Percentiles rank a stretch among this genome's conserved stretches.
These are phyloP conservation scores for Blakeslea trispora DNA, from an alignment of 371 early-diverging fungal genomes.

Conservation along the genomic window DNA sequence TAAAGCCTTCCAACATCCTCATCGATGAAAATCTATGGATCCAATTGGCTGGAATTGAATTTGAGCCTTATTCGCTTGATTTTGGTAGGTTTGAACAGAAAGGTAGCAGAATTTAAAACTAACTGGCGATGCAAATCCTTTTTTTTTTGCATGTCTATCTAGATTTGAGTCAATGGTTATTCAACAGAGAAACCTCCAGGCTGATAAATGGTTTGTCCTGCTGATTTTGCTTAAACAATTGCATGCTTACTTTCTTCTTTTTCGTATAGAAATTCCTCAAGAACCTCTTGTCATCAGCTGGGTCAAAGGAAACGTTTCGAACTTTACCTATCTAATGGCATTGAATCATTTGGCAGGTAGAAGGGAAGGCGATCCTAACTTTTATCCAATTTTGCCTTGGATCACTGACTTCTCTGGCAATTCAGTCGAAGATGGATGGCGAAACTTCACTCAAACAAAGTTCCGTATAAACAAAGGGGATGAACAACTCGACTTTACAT, in stretches of 20 bases:
- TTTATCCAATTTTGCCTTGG: constrained; percentile 78
- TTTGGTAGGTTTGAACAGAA: constrained; percentile 24
- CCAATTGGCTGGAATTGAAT: constrained; percentile 60
- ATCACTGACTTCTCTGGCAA: constrained; percentile 68
- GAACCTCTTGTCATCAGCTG: constrained; percentile 69
- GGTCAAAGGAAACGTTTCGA: constrained; percentile 76
- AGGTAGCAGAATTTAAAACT: neutral
- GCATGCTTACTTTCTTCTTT: neutral
- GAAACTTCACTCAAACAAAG: constrained; percentile 69
- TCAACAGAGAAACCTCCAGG: constrained; percentile 21
- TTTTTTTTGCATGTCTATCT: neutral
- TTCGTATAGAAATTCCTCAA: constrained; percentile 45
- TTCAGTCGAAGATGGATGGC: constrained; percentile 56
- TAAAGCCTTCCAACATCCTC: constrained; percentile 63
- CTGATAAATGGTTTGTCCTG: constrained; percentile 17
- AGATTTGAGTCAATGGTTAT: constrained; percentile 30
- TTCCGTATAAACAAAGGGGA: constrained; percentile 77
- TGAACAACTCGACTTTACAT: constrained; percentile 71
- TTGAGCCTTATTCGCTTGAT: constrained; percentile 35
- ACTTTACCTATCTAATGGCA: constrained; percentile 82
- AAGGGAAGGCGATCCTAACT: constrained; percentile 67
- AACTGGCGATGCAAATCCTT: neutral
- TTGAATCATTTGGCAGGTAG: constrained; percentile 79
- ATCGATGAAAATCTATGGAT: constrained; percentile 71
- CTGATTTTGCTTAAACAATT: no score